These are phyloP conservation scores for Herpetospermum pedunculosum DNA, from an alignment of 306 rosid species.

Conservation along the genomic window DNA sequence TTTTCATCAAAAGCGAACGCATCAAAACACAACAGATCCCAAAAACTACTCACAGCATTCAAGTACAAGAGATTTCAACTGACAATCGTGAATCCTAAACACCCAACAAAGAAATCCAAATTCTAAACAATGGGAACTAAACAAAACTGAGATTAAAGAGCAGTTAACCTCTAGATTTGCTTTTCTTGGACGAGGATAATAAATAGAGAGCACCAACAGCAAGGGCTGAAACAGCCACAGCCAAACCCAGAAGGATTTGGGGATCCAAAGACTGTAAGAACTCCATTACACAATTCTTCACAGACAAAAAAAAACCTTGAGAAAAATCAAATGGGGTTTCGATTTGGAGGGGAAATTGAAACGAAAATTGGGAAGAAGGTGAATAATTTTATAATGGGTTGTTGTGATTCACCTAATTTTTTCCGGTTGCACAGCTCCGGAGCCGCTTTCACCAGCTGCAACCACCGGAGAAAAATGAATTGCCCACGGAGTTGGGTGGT, in stretches of 20 bases:
- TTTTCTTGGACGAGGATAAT: neutral
- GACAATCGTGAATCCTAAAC: neutral
- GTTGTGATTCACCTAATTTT: neutral
- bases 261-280: constrained; percentile 11
- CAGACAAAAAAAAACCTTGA: neutral
- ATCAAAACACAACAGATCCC: neutral
- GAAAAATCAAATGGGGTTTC: neutral
- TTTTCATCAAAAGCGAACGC: neutral
- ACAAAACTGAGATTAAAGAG: neutral
- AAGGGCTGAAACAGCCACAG: constrained; percentile 7
- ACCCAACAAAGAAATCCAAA: neutral
- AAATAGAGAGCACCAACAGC: constrained; percentile 8
- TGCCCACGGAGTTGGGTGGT: neutral
- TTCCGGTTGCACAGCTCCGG: neutral
- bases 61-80: neutral
- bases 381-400: neutral
- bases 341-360: neutral
- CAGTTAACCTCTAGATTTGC: constrained; percentile 1
- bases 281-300: neutral
- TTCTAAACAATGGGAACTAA: neutral
- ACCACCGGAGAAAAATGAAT: neutral
- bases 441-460: neutral
- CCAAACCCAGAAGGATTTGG: constrained; percentile 9
- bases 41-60: neutral
- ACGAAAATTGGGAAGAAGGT: neutral